Percentiles rank a stretch among this genome's conserved stretches.
Conservation (phyloP, 192 early-diverging fungal genomes). For the Mortierella claussenii region DNA sequence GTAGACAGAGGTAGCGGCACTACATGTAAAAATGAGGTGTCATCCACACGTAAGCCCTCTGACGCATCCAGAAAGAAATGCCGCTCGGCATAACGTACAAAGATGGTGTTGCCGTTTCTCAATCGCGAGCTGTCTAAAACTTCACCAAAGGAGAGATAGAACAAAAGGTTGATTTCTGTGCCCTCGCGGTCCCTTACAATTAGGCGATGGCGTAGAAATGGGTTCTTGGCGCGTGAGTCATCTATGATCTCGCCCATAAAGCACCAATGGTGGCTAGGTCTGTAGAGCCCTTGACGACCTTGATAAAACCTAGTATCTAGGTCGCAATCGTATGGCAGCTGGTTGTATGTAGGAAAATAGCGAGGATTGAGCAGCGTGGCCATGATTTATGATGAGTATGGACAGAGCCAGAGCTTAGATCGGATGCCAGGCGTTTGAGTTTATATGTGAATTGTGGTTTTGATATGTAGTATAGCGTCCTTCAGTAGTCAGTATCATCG, state of each 20-base stretch:
- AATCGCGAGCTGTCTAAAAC: conserved; percentile 3
- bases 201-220: conserved; percentile 3
- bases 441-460: too few species aligned
- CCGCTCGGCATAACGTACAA: conserved; percentile 10
- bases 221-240: neutral
- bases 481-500: too few species aligned
- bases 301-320: neutral
- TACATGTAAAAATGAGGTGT: neutral
- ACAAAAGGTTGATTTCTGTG: neutral
- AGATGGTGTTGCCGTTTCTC: conserved; percentile 12
- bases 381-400: conserved; percentile 2
- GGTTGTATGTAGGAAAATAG: neutral
- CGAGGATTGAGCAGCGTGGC: conserved; percentile 4
- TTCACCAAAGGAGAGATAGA: neutral
- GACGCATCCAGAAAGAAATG: conserved; percentile 9
- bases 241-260: conserved; percentile 15
- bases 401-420: too few species aligned
- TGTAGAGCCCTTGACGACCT: neutral
- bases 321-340: neutral
- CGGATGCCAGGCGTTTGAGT: too few species aligned
- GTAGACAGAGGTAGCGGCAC: conserved; percentile 3
- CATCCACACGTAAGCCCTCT: conserved; percentile 2
- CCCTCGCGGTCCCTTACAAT: conserved; percentile 7
- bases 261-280: conserved; percentile 3
- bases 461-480: too few species aligned